These are phyloP conservation scores for Monosporascus cannonballus DNA, from an alignment of 2,329 filamentous ascomycete species.

Conservation along the genomic window DNA sequence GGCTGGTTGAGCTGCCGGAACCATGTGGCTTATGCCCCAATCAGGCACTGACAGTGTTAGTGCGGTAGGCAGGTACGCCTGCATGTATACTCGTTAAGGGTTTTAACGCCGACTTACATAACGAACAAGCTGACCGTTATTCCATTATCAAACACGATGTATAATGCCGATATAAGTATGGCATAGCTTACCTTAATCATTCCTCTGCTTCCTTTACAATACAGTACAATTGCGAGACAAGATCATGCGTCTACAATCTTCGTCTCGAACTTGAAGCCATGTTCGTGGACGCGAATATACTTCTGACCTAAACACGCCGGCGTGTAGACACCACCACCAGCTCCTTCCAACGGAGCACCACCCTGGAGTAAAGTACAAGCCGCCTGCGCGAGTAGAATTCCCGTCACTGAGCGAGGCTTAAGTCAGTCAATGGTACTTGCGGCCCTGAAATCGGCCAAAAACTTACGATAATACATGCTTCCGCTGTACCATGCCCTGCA, in stretches of 20 bases:
- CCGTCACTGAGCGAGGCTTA: constrained; percentile 50
- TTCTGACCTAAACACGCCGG: constrained; percentile 64
- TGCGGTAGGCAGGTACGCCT: too few species aligned
- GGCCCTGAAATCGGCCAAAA: not conserved
- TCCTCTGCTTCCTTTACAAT: not conserved
- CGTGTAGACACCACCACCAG: constrained; percentile 67
- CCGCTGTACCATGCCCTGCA: constrained; percentile 52
- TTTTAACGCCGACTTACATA: too few species aligned
- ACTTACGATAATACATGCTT: constrained; percentile 59
- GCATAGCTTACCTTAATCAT: not conserved
- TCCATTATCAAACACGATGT: too few species aligned
- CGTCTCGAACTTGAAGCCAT: constrained; percentile 58
- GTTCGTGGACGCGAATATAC: constrained; percentile 54
- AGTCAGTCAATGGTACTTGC: not conserved
- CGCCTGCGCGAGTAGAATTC: constrained; percentile 55
- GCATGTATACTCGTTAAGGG: too few species aligned
- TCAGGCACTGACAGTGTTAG: too few species aligned
- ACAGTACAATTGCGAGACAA: constrained; percentile 2
- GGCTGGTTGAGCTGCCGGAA: too few species aligned
- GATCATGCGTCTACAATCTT: constrained; percentile 32
- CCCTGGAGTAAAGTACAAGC: constrained; percentile 61
- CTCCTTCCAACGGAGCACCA: constrained; percentile 54
- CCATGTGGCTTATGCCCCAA: too few species aligned
- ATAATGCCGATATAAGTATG: too few species aligned
- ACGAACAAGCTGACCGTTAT: too few species aligned